Evolutionary conservation across 202 grass and related monocot genomes (phyloP).

Genomic region (Setaria italica): DNA sequence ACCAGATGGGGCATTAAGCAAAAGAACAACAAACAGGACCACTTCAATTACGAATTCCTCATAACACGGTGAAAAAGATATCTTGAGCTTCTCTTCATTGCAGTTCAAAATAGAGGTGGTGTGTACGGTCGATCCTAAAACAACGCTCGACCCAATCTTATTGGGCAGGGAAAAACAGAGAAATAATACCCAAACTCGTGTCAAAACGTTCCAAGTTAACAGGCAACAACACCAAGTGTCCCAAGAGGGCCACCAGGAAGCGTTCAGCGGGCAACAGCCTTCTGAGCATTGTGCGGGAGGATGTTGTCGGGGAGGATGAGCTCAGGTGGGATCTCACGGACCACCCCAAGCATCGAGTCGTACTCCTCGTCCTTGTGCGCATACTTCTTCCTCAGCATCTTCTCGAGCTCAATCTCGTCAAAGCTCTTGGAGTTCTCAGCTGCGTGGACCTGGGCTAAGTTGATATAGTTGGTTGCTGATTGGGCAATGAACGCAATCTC

Average conservation of each 20-base stretch:
- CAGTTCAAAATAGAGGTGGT: constrained; percentile 37
- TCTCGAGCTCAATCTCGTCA: constrained; percentile 91
- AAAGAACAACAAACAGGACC: constrained; percentile 15
- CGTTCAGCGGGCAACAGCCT: constrained; percentile 53
- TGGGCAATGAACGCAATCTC: constrained; percentile 80
- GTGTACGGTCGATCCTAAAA: constrained; percentile 72
- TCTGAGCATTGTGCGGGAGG: constrained; percentile 63
- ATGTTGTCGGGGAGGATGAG: constrained; percentile 86
- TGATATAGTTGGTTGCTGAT: constrained; percentile 80
- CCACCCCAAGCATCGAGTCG: constrained; percentile 86
- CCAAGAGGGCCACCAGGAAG: constrained; percentile 19
- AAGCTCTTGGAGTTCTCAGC: constrained; percentile 85
- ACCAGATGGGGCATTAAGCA: background rate
- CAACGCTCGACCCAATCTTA: constrained; percentile 79
- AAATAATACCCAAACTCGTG: constrained; percentile 46
- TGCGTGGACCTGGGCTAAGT: constrained; percentile 85
- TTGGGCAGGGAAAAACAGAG: constrained; percentile 59
- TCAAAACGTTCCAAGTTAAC: constrained; percentile 52
- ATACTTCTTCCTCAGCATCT: constrained; percentile 90
- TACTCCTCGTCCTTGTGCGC: constrained; percentile 77
- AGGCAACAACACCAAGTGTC: constrained; percentile 46
- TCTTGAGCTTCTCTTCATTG: constrained; percentile 32
- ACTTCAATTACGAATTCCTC: constrained; percentile 18
- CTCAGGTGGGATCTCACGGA: constrained; percentile 75
- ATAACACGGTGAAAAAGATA: constrained; percentile 1